Conservation (phyloP, 345 rosid genomes). For the Excoecaria agallocha region DNA sequence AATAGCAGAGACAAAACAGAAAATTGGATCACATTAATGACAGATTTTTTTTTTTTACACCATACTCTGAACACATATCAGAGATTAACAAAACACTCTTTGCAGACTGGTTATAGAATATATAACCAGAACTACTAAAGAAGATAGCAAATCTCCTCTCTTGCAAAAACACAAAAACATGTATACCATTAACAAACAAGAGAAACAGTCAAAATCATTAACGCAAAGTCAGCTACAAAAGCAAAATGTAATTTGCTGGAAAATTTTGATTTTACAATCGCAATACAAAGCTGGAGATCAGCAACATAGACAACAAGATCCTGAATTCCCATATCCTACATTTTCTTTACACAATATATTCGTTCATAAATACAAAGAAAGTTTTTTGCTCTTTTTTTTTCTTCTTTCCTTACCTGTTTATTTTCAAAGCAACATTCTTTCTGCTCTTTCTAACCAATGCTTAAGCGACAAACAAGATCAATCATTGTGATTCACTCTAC, state of each 20-base stretch:
- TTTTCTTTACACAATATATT: constrained; percentile 47
- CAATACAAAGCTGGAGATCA: constrained; percentile 37
- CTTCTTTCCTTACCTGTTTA: constrained; percentile 26
- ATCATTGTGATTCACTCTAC: constrained; percentile 37
- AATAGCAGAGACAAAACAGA: background rate
- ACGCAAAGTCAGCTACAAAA: constrained; percentile 33
- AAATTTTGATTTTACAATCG: constrained; percentile 38
- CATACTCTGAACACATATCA: background rate
- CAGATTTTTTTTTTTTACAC: background rate
- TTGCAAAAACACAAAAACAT: constrained; percentile 17
- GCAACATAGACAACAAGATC: constrained; percentile 21
- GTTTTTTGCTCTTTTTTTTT: background rate
- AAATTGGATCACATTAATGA: background rate
- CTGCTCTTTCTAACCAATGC: background rate
- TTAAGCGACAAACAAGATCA: constrained; percentile 10
- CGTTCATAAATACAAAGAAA: constrained; percentile 34
- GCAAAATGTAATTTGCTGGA: constrained; percentile 38
- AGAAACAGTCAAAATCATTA: background rate
- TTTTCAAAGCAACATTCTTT: constrained; percentile 4
- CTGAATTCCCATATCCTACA: constrained; percentile 35
- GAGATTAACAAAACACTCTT: background rate
- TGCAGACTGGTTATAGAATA: background rate
- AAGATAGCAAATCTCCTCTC: background rate
- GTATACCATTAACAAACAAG: constrained; percentile 12
- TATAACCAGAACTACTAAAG: background rate